phyloP scores from a whole-genome alignment of 1,139 yeast genomes.

The Lodderomyces orthopsilosis region DNA sequence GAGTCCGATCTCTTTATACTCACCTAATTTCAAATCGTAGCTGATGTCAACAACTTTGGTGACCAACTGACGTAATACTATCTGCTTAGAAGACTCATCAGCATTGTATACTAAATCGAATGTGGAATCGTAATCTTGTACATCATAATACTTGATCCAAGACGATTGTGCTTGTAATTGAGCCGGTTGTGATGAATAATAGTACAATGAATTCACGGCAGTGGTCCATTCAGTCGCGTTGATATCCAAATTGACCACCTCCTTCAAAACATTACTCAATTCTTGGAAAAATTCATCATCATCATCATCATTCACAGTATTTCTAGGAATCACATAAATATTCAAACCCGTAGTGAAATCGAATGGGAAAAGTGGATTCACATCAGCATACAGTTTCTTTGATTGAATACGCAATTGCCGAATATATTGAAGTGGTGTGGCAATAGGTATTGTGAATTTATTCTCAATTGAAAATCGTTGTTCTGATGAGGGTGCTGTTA shows the following conservation, averaged over 20 bases:
- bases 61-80: slow-evolving; percentile 17
- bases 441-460: slow-evolving; percentile 14
- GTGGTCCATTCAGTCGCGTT: slow-evolving; percentile 19
- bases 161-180: slow-evolving; percentile 1
- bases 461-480: slow-evolving; percentile 21
- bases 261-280: slow-evolving; percentile 16
- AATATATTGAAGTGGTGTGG: slow-evolving; percentile 13
- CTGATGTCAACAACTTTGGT: slow-evolving; percentile 11
- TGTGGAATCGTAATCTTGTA: slow-evolving; percentile 3
- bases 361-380: slow-evolving; percentile 22
- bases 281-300: slow-evolving; percentile 22
- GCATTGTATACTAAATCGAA: slow-evolving; percentile 17
- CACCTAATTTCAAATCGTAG: slow-evolving; percentile 7
- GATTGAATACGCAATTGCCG: slow-evolving; percentile 25
- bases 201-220: slow-evolving; percentile 21
- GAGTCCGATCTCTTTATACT: slow-evolving; percentile 34
- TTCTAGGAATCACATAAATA: slow-evolving; percentile 27
- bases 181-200: slow-evolving; percentile 12
- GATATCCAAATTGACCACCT: slow-evolving; percentile 18
- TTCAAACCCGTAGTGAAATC: slow-evolving; percentile 23
- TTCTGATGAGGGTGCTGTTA: slow-evolving; percentile 14
- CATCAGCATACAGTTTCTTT: slow-evolving; percentile 9
- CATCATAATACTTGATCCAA: not conserved
- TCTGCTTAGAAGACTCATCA: slow-evolving; percentile 7
- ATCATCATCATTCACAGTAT: slow-evolving; percentile 12